These are phyloP conservation scores for Eucalyptus sp. DNA, from an alignment of 345 rosid genomes.

Conservation along the genomic window DNA sequence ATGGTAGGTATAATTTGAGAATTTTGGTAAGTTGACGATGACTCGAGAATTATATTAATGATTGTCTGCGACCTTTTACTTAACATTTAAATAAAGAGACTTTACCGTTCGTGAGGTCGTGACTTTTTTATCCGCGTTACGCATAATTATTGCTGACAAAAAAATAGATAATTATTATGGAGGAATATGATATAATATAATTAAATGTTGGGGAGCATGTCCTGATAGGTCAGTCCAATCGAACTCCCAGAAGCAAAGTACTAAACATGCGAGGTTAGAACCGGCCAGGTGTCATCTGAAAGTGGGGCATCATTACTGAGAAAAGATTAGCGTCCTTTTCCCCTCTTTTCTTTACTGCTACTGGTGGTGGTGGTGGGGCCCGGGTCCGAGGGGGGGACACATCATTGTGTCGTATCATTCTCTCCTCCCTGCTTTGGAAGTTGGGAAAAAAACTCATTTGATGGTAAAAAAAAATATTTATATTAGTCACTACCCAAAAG, in stretches of 20 bases:
- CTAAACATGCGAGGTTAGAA: background rate
- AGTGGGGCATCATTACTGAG: background rate
- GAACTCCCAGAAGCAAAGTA: background rate
- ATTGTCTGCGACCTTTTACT: no score
- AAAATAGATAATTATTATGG: no score
- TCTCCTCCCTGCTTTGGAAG: background rate
- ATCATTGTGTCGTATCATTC: background rate
- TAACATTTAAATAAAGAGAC: background rate
- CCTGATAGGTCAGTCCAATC: background rate
- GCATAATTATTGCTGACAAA: background rate
- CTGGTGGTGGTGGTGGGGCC: background rate
- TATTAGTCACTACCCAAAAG: background rate
- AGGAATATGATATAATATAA: background rate
- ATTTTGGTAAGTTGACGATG: no score
- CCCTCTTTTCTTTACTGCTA: background rate
- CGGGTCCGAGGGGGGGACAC: background rate
- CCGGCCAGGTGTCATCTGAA: background rate
- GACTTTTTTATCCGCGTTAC: no score
- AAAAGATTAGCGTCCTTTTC: background rate
- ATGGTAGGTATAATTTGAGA: fast-evolving
- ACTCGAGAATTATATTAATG: no score
- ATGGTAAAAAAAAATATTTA: background rate
- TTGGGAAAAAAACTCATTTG: background rate
- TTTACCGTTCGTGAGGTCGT: background rate
- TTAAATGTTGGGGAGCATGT: background rate